Evolutionary conservation across 148 eudicot genomes (phyloP).

Genomic region (Spergularia marina): DNA sequence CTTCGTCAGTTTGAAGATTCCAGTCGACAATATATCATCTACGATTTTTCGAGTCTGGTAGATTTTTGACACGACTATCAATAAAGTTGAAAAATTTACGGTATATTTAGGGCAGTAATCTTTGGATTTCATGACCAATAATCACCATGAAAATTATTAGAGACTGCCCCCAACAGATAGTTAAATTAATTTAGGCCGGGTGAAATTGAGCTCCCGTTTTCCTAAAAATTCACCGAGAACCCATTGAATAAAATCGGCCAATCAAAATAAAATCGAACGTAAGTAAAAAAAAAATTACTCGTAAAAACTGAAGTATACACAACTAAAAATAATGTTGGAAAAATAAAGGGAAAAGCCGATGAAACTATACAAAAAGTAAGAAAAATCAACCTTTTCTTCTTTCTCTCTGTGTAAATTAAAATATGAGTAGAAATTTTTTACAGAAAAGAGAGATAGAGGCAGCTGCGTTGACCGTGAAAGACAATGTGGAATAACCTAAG

Average conservation of each 20-base stretch:
- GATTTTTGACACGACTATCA: neutral
- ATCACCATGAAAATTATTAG: neutral
- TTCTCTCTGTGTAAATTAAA: neutral
- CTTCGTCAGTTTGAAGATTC: no score
- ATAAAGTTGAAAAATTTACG: neutral
- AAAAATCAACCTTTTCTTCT: no score
- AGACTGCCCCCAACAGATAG: conserved; percentile 4
- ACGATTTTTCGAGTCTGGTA: neutral
- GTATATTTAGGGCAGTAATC: conserved; percentile 6
- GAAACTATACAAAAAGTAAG: neutral
- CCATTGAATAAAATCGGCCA: conserved; percentile 27
- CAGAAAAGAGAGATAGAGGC: neutral
- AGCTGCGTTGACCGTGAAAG: no score
- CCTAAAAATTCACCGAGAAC: neutral
- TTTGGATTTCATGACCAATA: neutral
- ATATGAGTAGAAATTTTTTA: neutral
- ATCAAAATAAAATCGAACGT: neutral
- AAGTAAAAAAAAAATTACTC: no score
- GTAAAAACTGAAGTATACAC: neutral
- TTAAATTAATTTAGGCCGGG: conserved; percentile 26
- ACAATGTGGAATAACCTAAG: no score
- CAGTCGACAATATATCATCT: neutral
- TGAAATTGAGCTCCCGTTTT: conserved; percentile 18
- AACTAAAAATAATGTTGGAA: neutral
- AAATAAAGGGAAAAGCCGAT: no score